Evolutionary conservation across 2,329 filamentous ascomycete genomes (phyloP).

Genomic region (Paecilomyces fulvus): DNA sequence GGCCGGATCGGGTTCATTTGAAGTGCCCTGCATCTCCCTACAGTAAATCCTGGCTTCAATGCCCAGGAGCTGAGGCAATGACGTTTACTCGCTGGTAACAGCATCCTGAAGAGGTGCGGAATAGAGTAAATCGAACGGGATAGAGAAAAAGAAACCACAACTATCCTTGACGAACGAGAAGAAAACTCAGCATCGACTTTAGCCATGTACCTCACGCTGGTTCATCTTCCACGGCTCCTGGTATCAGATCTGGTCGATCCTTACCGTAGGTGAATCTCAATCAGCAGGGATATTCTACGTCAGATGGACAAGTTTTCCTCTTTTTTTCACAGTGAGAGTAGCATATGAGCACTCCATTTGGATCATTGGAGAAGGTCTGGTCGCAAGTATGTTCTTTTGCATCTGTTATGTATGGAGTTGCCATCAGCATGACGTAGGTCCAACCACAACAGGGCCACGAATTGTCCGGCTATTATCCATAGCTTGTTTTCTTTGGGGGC

Average conservation of each 20-base stretch:
- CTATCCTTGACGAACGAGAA: neutral
- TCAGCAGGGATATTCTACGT: neutral
- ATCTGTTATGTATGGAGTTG: neutral
- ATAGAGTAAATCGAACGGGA: neutral
- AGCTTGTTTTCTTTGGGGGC: neutral
- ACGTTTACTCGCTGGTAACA: neutral
- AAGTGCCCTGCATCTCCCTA: conserved; percentile 6
- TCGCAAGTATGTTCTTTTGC: neutral
- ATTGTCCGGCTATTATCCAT: neutral
- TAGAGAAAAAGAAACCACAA: neutral
- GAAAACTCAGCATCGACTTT: neutral
- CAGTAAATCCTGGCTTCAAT: neutral
- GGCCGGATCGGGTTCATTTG: neutral
- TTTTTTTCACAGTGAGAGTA: neutral
- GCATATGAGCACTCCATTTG: neutral
- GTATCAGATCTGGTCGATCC: neutral
- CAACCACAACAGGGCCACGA: neutral
- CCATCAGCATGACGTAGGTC: neutral
- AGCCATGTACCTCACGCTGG: neutral
- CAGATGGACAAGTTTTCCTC: neutral
- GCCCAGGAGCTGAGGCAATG: neutral
- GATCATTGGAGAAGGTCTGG: neutral
- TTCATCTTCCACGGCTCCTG: neutral
- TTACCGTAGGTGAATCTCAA: neutral
- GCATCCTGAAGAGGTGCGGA: neutral